phyloP scores from a whole-genome alignment of 352 stramenopile species.

The Elongisporangium senticosum region DNA sequence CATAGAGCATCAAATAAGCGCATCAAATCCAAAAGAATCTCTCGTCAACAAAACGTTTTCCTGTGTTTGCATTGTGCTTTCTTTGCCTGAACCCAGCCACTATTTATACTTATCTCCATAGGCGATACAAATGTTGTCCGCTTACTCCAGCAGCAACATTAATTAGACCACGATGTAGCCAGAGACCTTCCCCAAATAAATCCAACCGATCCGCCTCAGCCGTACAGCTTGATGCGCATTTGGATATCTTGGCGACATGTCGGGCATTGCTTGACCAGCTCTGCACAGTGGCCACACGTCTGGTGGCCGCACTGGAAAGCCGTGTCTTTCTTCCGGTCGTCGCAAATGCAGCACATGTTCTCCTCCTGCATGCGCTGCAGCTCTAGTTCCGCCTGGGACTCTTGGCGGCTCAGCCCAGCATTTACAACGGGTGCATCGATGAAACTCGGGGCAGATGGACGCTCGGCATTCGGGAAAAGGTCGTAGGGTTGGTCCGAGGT shows the following conservation, averaged over 20 bases:
- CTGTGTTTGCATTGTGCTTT: neutral
- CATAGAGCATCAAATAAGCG: neutral
- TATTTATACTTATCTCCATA: neutral
- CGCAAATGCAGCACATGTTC: conserved; percentile 67
- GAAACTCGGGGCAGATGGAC: neutral
- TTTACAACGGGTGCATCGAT: neutral
- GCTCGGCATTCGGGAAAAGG: neutral
- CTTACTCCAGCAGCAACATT: no score
- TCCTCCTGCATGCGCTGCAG: conserved; percentile 58
- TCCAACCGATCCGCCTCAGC: conserved; percentile 7
- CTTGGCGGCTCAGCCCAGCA: conserved; percentile 22
- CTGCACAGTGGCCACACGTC: conserved; percentile 51
- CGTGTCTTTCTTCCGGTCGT: conserved; percentile 69
- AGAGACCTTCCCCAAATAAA: neutral
- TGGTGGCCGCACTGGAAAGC: conserved; percentile 86
- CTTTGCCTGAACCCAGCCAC: neutral
- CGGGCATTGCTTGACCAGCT: conserved; percentile 57
- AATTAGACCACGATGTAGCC: neutral
- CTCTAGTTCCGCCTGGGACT: conserved; percentile 49
- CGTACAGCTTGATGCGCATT: conserved; percentile 71
- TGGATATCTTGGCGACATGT: conserved; percentile 71
- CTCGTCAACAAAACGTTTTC: neutral
- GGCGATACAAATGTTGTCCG: no score
- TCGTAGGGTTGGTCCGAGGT: neutral
- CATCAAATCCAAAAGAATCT: neutral